Percentiles rank a stretch among this genome's conserved stretches.
Evolutionary conservation across 805 yeast genomes (phyloP).

Genomic region (Nakazawaea ishiwadae): DNA sequence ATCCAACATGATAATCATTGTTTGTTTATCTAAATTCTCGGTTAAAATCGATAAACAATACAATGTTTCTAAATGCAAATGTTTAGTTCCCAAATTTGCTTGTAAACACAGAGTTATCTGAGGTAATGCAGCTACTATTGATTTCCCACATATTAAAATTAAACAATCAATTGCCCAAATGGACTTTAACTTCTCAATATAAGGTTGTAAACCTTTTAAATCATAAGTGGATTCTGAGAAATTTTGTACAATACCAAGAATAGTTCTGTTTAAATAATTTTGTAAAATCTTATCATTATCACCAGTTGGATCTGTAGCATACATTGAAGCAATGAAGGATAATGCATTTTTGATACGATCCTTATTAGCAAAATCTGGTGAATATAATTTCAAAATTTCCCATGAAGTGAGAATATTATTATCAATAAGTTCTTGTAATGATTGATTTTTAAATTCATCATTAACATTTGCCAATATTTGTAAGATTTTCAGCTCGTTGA

Average conservation of each 20-base stretch:
- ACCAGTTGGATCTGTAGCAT: conserved; percentile 20
- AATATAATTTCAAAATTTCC: conserved; percentile 40
- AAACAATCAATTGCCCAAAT: conserved; percentile 71
- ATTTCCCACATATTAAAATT: conserved; percentile 45
- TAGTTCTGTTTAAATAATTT: conserved; percentile 47
- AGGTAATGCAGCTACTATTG: conserved; percentile 67
- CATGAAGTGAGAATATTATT: conserved; percentile 36
- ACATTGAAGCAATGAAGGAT: conserved; percentile 20
- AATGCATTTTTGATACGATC: conserved; percentile 38
- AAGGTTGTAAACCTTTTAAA: conserved; percentile 65
- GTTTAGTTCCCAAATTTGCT: conserved; percentile 61
- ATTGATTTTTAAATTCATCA: conserved; percentile 35
- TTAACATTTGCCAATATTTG: conserved; percentile 49
- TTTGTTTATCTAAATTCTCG: conserved; percentile 46
- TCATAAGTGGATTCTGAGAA: conserved; percentile 80
- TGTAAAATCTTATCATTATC: conserved; percentile 28
- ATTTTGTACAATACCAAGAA: conserved; percentile 70
- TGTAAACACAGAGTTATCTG: conserved; percentile 86
- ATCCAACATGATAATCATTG: conserved; percentile 65
- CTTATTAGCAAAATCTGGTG: conserved; percentile 22
- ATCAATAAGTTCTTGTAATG: conserved; percentile 29
- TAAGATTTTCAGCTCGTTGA: conserved; percentile 46
- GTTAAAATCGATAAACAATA: conserved; percentile 66
- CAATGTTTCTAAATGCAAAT: conserved; percentile 57
- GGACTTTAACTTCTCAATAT: conserved; percentile 64